These are phyloP conservation scores for Ramaria rubella DNA, from an alignment of 768 basidiomycete species.

Conservation along the genomic window DNA sequence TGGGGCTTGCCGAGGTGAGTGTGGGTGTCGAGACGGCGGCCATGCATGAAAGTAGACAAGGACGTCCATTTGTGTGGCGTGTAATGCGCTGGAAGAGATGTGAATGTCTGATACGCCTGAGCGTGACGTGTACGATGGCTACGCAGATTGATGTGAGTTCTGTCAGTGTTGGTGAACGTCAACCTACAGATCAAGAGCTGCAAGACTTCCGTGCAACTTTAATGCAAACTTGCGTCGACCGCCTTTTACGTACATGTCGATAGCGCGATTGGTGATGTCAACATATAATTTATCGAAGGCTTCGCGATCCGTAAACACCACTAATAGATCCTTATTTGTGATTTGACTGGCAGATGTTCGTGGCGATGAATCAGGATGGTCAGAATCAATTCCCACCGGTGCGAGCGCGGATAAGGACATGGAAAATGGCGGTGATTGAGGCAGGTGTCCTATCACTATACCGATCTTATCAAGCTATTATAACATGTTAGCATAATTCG, in stretches of 20 bases:
- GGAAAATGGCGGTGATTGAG: slow-evolving; percentile 65
- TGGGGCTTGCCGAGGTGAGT: slow-evolving; percentile 45
- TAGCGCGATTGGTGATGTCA: slow-evolving; percentile 67
- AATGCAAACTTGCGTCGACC: slow-evolving; percentile 81
- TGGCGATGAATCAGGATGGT: slow-evolving; percentile 1
- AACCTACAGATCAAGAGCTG: slow-evolving; percentile 81
- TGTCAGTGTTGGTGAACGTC: no score
- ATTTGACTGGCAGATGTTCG: slow-evolving; percentile 32
- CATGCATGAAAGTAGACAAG: slow-evolving; percentile 73
- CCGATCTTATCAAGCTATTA: slow-evolving; percentile 81
- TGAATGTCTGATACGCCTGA: slow-evolving; percentile 62
- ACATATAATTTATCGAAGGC: slow-evolving; percentile 77
- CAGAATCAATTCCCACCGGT: slow-evolving; percentile 12
- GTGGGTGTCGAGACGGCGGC: slow-evolving; percentile 66
- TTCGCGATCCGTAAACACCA: slow-evolving; percentile 47
- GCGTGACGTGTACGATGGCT: slow-evolving; percentile 64
- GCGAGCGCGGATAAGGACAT: slow-evolving; percentile 28
- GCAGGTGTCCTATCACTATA: slow-evolving; percentile 64
- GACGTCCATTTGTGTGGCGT: slow-evolving; percentile 76
- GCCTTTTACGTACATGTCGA: slow-evolving; percentile 79
- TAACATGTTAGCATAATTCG: slow-evolving; percentile 7
- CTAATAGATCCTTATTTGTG: slow-evolving; percentile 54
- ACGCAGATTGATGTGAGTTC: not conserved
- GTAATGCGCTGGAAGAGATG: slow-evolving; percentile 81
- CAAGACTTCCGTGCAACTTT: slow-evolving; percentile 78